Conservation (phyloP, 2,329 filamentous ascomycete genomes). For the Fusarium nurragi region DNA sequence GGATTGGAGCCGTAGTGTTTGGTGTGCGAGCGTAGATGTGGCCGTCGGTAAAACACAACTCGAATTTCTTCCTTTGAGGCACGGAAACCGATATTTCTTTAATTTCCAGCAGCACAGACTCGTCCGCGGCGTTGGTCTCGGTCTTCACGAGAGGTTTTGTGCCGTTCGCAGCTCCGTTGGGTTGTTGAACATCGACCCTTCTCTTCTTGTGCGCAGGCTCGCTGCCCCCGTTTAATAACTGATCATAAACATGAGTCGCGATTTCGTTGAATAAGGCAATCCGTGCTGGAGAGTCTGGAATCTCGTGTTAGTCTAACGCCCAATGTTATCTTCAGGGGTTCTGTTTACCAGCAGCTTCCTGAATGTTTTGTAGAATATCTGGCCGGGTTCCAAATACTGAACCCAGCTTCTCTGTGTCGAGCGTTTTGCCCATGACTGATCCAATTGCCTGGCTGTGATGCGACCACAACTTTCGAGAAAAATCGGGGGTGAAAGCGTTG, state of each 20-base stretch:
- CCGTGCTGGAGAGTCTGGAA: slow-evolving; percentile 59
- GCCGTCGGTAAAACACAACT: slow-evolving; percentile 68
- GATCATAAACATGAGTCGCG: slow-evolving; percentile 59
- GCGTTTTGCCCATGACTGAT: slow-evolving; percentile 53
- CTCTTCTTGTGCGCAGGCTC: slow-evolving; percentile 63
- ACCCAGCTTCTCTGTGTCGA: slow-evolving; percentile 61
- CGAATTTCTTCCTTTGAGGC: slow-evolving; percentile 74
- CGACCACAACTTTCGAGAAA: slow-evolving; percentile 29
- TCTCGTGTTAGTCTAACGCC: slow-evolving; percentile 13
- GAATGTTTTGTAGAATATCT: slow-evolving; percentile 65
- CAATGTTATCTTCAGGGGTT: slow-evolving; percentile 29
- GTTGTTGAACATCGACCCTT: slow-evolving; percentile 57
- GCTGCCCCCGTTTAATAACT: slow-evolving; percentile 49
- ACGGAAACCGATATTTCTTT: slow-evolving; percentile 74
- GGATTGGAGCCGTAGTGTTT: slow-evolving; percentile 61
- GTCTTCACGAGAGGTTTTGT: slow-evolving; percentile 34
- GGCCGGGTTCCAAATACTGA: slow-evolving; percentile 65
- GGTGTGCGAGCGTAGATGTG: slow-evolving; percentile 67
- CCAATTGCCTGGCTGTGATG: slow-evolving; percentile 13
- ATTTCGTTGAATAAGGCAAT: slow-evolving; percentile 67
- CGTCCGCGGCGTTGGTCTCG: slow-evolving; percentile 54
- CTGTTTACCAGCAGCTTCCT: slow-evolving; percentile 61
- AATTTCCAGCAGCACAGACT: slow-evolving; percentile 66
- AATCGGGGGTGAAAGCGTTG: slow-evolving; percentile 17
- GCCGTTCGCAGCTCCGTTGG: slow-evolving; percentile 38